A percentile compares a stretch with the other conserved stretches of the same genome.
These are phyloP conservation scores for Sedum album DNA, from an alignment of 164 flowering plant species.

Conservation along the genomic window DNA sequence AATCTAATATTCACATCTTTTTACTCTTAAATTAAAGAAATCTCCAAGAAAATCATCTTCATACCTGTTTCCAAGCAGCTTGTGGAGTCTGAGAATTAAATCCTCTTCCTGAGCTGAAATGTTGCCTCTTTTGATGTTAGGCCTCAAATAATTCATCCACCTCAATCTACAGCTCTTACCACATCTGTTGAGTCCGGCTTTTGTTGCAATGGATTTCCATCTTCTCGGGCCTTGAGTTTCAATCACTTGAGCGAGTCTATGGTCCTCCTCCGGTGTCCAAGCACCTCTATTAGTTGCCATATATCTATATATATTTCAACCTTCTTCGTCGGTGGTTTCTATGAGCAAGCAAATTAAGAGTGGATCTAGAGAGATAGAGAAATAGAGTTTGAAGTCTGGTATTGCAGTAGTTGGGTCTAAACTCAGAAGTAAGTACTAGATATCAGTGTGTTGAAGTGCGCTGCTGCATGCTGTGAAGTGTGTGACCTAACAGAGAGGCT, in stretches of 20 bases:
- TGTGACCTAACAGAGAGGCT: not conserved
- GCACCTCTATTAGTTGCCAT: conserved; percentile 24
- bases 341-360: not conserved
- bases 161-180: conserved; percentile 40
- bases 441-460: not conserved
- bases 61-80: conserved; percentile 31
- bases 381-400: too few relatives aligned
- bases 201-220: conserved; percentile 24
- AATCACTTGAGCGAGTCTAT: conserved; percentile 21
- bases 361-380: not conserved
- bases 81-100: conserved; percentile 33
- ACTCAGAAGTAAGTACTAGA: not conserved
- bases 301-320: conserved; percentile 8
- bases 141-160: conserved; percentile 36
- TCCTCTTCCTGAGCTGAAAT: conserved; percentile 33
- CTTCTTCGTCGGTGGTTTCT: not conserved
- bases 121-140: conserved; percentile 31
- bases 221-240: conserved; percentile 23
- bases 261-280: conserved; percentile 33
- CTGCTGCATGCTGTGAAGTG: not conserved
- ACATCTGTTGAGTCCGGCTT: conserved; percentile 33
- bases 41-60: not conserved
- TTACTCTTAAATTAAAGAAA: not conserved
- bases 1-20: not conserved
- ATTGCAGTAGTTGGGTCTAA: too few relatives aligned